Base-by-base conservation (phyloP, 352 stramenopile genomes). In the Pythium scleroteichum region DNA sequence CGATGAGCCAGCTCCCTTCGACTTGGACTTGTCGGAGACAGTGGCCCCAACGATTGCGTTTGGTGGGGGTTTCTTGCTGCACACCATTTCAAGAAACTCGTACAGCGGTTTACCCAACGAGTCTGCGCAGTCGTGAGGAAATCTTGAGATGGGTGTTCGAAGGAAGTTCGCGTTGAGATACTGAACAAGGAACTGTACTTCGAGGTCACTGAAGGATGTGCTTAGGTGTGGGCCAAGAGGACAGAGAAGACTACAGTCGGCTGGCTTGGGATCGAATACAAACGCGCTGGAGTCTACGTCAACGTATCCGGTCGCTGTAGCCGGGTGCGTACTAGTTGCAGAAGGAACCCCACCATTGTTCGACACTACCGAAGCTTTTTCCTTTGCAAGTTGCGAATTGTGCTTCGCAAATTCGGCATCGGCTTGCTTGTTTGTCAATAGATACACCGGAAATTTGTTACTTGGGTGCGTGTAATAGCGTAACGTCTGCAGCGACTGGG, bases 41-140 rank as follows among this genome's bases (percentile, higher is more conserved):
- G 53, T 67, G 0, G 65, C 72, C 8, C 67, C 85, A 10, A 67
- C 64, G 23, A 72, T 49, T 1, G 64, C 64, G 33, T 60, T 60
- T 7, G 53, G 0, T 0, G 86, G 82, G 17, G 96, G 73, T 13
- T 92, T 91, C 62, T 96, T 97, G 0, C 86, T 77, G 29, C 88
- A 93, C 17, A 98, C 74, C 64, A 90, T 85, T 32, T 98, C 92
- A 4, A 98, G 75, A 26, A 96, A 67, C 29, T 98, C 95, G 45
- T 92, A 94, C 27, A 94, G 41, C 0, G 85, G 85, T 32, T 90
- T 89, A 3, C 91, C 94, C 29, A 78, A 69, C 12, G 55, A 69
- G 29, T 96, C 73, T 2, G 94, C 61, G 41, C 98, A 76, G 33
- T 95, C 87, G 1, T 85, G 56, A 0, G 90, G 90, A 46, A 97